A percentile compares a stretch with the other conserved stretches of the same genome.
Conservation (phyloP, 768 basidiomycete genomes). For the Lentinula sp. region DNA sequence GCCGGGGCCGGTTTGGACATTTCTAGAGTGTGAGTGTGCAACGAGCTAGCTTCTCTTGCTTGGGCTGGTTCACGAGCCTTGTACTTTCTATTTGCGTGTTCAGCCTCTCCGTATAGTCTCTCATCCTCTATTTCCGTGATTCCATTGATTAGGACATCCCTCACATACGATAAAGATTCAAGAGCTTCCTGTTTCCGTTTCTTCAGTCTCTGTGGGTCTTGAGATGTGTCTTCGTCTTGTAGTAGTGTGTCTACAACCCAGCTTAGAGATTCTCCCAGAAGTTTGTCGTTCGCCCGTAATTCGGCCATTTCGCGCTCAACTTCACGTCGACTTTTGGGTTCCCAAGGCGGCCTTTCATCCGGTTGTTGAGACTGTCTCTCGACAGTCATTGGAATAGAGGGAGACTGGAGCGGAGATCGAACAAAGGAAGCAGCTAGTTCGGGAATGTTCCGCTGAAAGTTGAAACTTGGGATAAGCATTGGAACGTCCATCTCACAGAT, state of each 20-base stretch:
- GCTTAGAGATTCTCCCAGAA: conserved; percentile 60
- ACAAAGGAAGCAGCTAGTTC: conserved; percentile 70
- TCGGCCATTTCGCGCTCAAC: conserved; percentile 58
- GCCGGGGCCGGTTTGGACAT: conserved; percentile 26
- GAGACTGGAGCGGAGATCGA: conserved; percentile 43
- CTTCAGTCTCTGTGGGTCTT: conserved; percentile 32
- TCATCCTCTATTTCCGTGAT: conserved; percentile 56
- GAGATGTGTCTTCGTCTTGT: conserved; percentile 42
- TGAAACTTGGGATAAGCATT: background rate
- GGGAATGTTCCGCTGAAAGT: conserved; percentile 70
- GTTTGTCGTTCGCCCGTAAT: conserved; percentile 51
- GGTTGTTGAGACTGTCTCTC: conserved; percentile 34
- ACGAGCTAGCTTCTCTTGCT: conserved; percentile 6
- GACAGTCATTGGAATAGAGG: conserved; percentile 50
- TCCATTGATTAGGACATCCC: conserved; percentile 62
- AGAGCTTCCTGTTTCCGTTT: conserved; percentile 57
- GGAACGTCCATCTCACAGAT: conserved; percentile 1
- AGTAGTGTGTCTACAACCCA: conserved; percentile 73
- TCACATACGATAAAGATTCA: conserved; percentile 71
- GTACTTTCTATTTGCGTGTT: conserved; percentile 29
- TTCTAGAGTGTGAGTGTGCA: conserved; percentile 13
- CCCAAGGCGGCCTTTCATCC: conserved; percentile 63
- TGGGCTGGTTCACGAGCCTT: conserved; percentile 16
- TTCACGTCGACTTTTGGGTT: conserved; percentile 63
- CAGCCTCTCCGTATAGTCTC: conserved; percentile 54